phyloP scores from a whole-genome alignment of 106 monocot genomes.

The Platanthera zijinensis region DNA sequence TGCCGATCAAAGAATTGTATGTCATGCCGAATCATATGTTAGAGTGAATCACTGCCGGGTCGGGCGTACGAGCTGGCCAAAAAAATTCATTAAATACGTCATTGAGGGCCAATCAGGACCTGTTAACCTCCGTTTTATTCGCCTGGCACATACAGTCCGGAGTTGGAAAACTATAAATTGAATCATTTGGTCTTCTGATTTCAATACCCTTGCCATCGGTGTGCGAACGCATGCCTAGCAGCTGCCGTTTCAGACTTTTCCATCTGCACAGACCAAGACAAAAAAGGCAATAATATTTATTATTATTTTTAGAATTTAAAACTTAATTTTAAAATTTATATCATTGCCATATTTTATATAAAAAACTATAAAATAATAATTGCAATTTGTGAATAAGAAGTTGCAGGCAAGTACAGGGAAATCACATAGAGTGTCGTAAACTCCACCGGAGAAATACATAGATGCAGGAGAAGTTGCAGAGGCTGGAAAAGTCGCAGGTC shows the following conservation, averaged over 20 bases:
- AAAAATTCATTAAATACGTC: not conserved
- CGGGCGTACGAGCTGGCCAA: not conserved
- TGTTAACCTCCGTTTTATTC: slow-evolving; percentile 51
- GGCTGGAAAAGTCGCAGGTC: too few relatives aligned
- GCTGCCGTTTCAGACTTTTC: slow-evolving; percentile 79
- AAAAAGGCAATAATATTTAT: not conserved
- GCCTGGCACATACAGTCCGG: slow-evolving; percentile 92
- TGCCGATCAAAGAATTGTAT: slow-evolving; percentile 37
- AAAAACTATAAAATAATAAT: not conserved
- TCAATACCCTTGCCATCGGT: slow-evolving; percentile 86
- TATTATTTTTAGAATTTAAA: not conserved
- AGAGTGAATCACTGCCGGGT: not conserved
- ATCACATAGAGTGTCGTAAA: too few relatives aligned
- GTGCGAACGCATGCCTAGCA: slow-evolving; percentile 75
- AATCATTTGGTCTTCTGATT: slow-evolving; percentile 72
- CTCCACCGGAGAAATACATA: too few relatives aligned
- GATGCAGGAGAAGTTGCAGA: too few relatives aligned
- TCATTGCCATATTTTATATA: not conserved
- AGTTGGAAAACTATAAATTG: slow-evolving; percentile 70
- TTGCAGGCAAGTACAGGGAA: too few relatives aligned
- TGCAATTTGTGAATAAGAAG: not conserved
- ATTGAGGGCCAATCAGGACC: slow-evolving; percentile 25
- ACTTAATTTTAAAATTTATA: not conserved
- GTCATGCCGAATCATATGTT: slow-evolving; percentile 9
- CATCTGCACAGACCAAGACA: slow-evolving; percentile 36